A percentile compares a stretch with the other conserved stretches of the same genome.
Conservation (phyloP, 2,329 filamentous ascomycete genomes). For the Penicillium polonicum region DNA sequence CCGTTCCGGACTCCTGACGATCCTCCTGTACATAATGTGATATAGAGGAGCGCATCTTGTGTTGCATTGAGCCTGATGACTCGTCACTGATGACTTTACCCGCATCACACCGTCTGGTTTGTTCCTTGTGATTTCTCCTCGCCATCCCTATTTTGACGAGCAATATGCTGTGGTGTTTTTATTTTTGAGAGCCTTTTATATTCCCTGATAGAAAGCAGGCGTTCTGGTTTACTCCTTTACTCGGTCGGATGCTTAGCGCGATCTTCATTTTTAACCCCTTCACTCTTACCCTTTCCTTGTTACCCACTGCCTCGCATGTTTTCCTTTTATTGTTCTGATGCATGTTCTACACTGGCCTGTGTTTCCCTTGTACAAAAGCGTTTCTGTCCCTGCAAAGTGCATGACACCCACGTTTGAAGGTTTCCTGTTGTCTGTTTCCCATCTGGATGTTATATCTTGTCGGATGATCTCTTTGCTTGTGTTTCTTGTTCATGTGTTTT, state of each 20-base stretch:
- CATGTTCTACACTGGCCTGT: conserved; percentile 15
- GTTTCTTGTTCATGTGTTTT: conserved; percentile 14
- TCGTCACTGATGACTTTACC: conserved; percentile 29
- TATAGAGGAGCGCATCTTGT: conserved; percentile 26
- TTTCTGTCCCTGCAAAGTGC: conserved; percentile 22
- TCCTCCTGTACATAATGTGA: conserved; percentile 32
- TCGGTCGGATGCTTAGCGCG: conserved; percentile 34
- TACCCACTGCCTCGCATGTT: not conserved
- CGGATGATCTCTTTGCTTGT: conserved; percentile 10
- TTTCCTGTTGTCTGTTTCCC: conserved; percentile 10
- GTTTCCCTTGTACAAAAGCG: conserved; percentile 36
- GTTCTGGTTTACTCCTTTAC: conserved; percentile 36
- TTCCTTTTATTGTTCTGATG: conserved; percentile 8
- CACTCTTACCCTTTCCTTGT: conserved; percentile 12
- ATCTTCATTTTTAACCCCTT: conserved; percentile 15
- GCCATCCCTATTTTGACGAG: conserved; percentile 20
- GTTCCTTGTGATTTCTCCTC: conserved; percentile 20
- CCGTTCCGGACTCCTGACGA: conserved; percentile 37
- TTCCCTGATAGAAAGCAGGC: conserved; percentile 42
- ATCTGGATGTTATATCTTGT: conserved; percentile 17
- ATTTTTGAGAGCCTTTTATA: conserved; percentile 34
- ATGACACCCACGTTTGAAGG: conserved; percentile 15
- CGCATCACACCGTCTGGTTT: conserved; percentile 34
- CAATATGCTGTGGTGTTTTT: conserved; percentile 26
- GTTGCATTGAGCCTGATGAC: conserved; percentile 30